Base-by-base conservation (phyloP, 352 stramenopile species). In the Phytopythium kandeliae region DNA sequence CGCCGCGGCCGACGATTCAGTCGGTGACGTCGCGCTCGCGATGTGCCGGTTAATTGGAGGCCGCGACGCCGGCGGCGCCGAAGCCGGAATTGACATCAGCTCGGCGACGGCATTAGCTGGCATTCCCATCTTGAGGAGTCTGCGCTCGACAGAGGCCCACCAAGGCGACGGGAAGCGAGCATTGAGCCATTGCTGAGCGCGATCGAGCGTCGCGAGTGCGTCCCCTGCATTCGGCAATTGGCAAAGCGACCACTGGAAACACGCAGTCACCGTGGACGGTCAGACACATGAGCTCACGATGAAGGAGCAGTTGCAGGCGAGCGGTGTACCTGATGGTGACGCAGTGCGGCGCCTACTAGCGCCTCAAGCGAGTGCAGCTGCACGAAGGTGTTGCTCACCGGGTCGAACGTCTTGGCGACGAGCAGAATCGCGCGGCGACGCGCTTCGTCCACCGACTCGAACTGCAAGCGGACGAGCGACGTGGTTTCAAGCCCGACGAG, bases 341-440 rank as follows among this genome's bases (percentile, higher is more conserved):
- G 63, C 50, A 90, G 69, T 31, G 58, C 65, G 28, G 71, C 60
- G 0, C 67, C 70, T 12, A 76, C 62, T 3, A 90, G 62, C n/a
- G 63, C 63, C 37, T 90, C 78, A 17, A 87, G 44, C 38, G 77
- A 74, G 24, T 76, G 89, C 44, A 93, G 48, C 8, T 67, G 65
- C 12, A 74, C 83, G 52, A 78, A 89, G 28, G 61, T 83, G 34
- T 60, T 55, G 0, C 66, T 72, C 24, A 81, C 52, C 2, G 77
- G 77, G 19, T 93, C 75, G 53, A 86, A 93, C 4, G 83, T 93
- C 57, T 89, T 89, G 40, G 71, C 72, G 12, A 91, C 41, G 21
- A 93, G 58, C 51, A 91, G 48, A 21, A 91, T 48, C 12, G 78
- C 78, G 19, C 83, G 77, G 19, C 79, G 74, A 8, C 78, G 63